Evolutionary conservation across 176 grass and related monocot species (phyloP).

Genomic region (Zoysia pacifica): DNA sequence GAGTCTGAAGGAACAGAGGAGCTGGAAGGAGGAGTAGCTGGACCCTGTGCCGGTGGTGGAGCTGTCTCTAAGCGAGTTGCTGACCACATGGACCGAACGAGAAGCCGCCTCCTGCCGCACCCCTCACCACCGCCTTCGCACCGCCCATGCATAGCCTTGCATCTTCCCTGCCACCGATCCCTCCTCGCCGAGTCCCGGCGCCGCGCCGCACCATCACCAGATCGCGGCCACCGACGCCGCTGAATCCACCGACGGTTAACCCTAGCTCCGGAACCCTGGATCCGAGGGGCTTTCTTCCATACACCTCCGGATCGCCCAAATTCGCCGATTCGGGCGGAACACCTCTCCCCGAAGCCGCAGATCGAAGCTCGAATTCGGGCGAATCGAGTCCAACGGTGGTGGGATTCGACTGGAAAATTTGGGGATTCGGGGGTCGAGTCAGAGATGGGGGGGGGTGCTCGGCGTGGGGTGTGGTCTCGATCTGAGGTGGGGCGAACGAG

Average conservation of each 20-base stretch:
- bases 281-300: constrained; percentile 42
- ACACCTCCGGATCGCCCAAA: constrained; percentile 45
- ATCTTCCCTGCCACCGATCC: constrained; percentile 70
- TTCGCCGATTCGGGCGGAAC: constrained; percentile 20
- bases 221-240: constrained; percentile 14
- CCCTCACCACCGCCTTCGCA: constrained; percentile 64
- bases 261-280: constrained; percentile 57
- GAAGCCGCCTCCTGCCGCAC: constrained; percentile 50
- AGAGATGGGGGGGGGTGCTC: neutral
- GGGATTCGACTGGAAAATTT: constrained; percentile 33
- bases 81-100: constrained; percentile 83
- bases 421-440: constrained; percentile 11
- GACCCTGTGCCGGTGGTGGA: constrained; percentile 49
- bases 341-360: neutral
- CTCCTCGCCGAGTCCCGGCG: constrained; percentile 49
- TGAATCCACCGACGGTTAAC: constrained; percentile 18
- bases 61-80: constrained; percentile 66
- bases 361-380: constrained; percentile 48
- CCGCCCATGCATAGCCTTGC: constrained; percentile 89
- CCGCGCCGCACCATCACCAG: constrained; percentile 68
- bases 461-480: neutral
- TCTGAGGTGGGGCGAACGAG: constrained; percentile 8
- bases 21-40: constrained; percentile 40
- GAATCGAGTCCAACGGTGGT: constrained; percentile 30
- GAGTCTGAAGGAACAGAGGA: constrained; percentile 9